Percentiles rank a stretch among this genome's conserved stretches.
phyloP scores from a whole-genome alignment of 148 eudicot genomes.

The Rhododendron molle region DNA sequence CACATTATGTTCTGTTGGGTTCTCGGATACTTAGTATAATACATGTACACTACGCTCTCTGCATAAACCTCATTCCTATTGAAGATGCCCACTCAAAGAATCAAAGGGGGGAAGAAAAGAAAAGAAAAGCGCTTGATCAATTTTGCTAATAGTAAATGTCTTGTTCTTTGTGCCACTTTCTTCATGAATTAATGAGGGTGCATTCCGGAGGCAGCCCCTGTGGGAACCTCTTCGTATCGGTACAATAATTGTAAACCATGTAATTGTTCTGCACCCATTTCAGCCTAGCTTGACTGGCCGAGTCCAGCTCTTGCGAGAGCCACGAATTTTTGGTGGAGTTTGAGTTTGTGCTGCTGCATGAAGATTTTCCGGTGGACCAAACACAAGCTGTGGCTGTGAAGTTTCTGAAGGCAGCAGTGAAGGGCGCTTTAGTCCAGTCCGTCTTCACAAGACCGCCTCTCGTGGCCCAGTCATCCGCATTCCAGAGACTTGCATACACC shows the following conservation, averaged over 20 bases:
- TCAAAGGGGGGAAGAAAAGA: too few species aligned
- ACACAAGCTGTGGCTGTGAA: background rate
- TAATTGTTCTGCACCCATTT: constrained; percentile 17
- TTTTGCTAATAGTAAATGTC: background rate
- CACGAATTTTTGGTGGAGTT: background rate
- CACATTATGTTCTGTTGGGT: background rate
- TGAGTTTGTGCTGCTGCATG: background rate
- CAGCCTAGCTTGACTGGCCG: background rate
- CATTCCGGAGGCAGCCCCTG: constrained; percentile 18
- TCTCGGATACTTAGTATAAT: background rate
- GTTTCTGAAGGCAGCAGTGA: background rate
- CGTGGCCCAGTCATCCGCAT: background rate
- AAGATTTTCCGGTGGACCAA: background rate
- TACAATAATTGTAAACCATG: constrained; percentile 20
- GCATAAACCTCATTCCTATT: background rate
- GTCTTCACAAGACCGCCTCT: constrained; percentile 3
- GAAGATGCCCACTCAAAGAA: background rate
- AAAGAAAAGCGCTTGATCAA: too few species aligned
- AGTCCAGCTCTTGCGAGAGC: background rate
- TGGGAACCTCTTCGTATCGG: constrained; percentile 10
- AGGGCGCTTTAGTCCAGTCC: background rate
- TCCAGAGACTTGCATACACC: background rate
- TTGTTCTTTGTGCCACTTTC: background rate
- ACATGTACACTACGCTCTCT: background rate
- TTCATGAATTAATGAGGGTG: background rate